phyloP scores from a whole-genome alignment of 345 rosid genomes.

The Sonneratia alba region DNA sequence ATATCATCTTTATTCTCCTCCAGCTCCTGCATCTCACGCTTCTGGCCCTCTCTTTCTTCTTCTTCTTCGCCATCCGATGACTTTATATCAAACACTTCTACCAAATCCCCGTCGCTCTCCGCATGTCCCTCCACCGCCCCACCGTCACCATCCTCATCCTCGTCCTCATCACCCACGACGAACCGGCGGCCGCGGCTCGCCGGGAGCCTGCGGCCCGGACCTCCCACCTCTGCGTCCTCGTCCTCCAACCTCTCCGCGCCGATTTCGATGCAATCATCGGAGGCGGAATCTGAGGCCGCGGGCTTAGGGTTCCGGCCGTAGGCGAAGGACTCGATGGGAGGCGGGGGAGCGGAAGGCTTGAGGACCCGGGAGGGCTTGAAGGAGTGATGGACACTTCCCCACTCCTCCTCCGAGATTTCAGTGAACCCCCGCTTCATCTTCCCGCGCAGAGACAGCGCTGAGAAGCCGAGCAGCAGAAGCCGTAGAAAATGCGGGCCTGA shows the following conservation, averaged over 20 bases:
- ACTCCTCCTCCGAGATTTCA: conserved; percentile 92
- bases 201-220: conserved; percentile 2
- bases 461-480: neutral
- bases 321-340: conserved; percentile 77
- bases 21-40: conserved; percentile 15
- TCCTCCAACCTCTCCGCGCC: conserved; percentile 32
- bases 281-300: neutral
- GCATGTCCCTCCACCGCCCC: conserved; percentile 7
- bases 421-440: conserved; percentile 15
- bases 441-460: neutral
- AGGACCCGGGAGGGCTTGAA: conserved; percentile 78
- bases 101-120: conserved; percentile 26
- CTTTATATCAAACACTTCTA: conserved; percentile 33
- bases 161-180: conserved; percentile 68
- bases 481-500: neutral
- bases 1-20: conserved; percentile 10
- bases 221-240: conserved; percentile 24
- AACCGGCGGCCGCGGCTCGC: conserved; percentile 54
- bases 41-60: conserved; percentile 10
- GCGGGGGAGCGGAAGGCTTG: conserved; percentile 34
- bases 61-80: conserved; percentile 41
- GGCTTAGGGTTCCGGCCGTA: conserved; percentile 25
- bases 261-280: conserved; percentile 32
- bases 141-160: conserved; percentile 17
- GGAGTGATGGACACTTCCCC: conserved; percentile 60